Base-by-base conservation (phyloP, 176 grass and related monocot genomes). In the Stipa capillata region DNA sequence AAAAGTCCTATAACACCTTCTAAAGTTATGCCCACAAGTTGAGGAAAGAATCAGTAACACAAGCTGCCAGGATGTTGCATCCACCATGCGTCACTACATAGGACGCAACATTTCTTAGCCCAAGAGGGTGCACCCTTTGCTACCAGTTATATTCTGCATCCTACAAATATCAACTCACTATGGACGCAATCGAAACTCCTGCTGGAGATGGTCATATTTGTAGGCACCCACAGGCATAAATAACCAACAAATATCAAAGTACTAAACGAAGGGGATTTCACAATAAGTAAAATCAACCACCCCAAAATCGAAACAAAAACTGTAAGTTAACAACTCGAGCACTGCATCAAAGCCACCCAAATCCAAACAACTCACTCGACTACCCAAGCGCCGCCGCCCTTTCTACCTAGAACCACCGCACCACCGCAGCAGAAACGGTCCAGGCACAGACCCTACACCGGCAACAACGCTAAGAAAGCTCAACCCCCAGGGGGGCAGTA, bases 321-420 rank as follows among this genome's bases (percentile, higher is more conserved):
- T 20, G 14, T n/a, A 64, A 51, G 8, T 51, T 37, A 25, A 81
- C n/a, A 77, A 23, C 21, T 34, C 20, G 17, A 64, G 15, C 78
- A 77, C 31, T 72, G 31, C 72, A 72, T 85, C 65, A 43, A 69
- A 76, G 48, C 72, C 64, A 70, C 17, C 45, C n/a, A 77, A 72
- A 65, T 56, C 55, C 8, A 71, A 81, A 23, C 1, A 76, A 17
- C 48, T 28, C 34, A 34, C 51, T 61, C n/a, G 15, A 62, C 43
- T 44, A 69, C n/a, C 69, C 1, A 10, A 11, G 41, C 27, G 49
- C 54, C 21, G 15, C 31, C 21, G 15, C 44, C 77, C 37, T 55
- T 37, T 29, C 39, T 25, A 28, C 61, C 63, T 9, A 56, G 23
- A n/a, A 62, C 35, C 15, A 56, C 35, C 29, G 17, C 47, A 57